phyloP scores from a whole-genome alignment of 2,329 filamentous ascomycete species.

The Gliomastix tumulicola region DNA sequence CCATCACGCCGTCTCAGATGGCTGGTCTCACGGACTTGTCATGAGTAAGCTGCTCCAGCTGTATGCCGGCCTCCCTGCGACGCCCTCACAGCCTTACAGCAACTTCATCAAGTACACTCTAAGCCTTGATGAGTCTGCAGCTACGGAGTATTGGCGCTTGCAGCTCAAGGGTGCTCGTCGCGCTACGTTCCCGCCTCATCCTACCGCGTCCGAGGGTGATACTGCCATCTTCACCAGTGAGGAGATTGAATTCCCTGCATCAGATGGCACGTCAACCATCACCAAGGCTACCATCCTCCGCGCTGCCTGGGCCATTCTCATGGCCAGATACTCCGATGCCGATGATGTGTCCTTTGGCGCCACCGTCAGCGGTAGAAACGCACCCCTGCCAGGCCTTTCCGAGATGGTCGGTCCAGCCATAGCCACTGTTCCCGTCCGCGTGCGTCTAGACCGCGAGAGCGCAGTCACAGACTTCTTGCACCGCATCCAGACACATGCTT shows the following conservation, averaged over 20 bases:
- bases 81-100: conserved; percentile 19
- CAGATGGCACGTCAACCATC: not conserved
- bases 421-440: conserved; percentile 7
- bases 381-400: conserved; percentile 5
- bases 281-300: conserved; percentile 9
- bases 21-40: not conserved
- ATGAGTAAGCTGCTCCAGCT: conserved; percentile 1
- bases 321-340: conserved; percentile 20
- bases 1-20: conserved; percentile 6
- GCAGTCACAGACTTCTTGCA: conserved; percentile 20
- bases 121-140: conserved; percentile 12
- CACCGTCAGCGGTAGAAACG: conserved; percentile 10
- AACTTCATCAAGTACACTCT: conserved; percentile 33
- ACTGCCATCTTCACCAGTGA: not conserved
- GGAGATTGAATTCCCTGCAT: not conserved
- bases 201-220: not conserved
- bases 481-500: conserved; percentile 4
- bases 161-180: not conserved
- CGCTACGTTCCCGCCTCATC: conserved; percentile 1
- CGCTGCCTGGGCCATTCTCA: conserved; percentile 2
- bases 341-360: conserved; percentile 17
- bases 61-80: conserved; percentile 1
- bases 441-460: conserved; percentile 3
- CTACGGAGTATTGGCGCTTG: conserved; percentile 1
- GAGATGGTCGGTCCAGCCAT: conserved; percentile 9